Evolutionary conservation across 805 yeast genomes (phyloP), one percentile per base, ranked within the genome.

Genomic region (Schizosaccharomyces osmophilus): DNA sequence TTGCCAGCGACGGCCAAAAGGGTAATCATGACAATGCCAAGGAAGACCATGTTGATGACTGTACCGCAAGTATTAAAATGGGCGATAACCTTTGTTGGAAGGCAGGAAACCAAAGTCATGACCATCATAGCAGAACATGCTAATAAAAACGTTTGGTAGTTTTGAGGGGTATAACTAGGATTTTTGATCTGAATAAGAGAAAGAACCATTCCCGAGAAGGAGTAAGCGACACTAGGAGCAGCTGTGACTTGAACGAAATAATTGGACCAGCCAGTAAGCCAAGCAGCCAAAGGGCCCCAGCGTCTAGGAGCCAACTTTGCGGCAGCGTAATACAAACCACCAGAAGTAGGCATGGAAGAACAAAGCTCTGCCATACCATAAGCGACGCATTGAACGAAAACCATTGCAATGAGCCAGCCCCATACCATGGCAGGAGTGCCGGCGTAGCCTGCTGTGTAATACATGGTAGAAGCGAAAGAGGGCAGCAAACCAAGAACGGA

Each of bases 311-410:
- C 78, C 64, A 82, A 71, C 15, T 8, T 64, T n/a, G 80, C 75
- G 1, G 82, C 81, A 61, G 86, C 84, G 66, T 82, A 82, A 59
- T 83, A 84, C 4, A 83, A 75, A 59, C 86, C 86, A 31, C 84
- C 79, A 13, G 82, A 74, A 4, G 84, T 81, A 48, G 86, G 86
- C 72, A 80, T 79, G 5, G 84, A 80, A 36, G 80, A 75, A 4
- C 83, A 77, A 32, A 82, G 73, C 66, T 82, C 86, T 0, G 84
- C 84, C 78, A 82, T 74, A 19, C 82, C 76, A 48, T 75, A 71
- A 11, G 84, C 84, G 58, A 82, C 84, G 3, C 77, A 73, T 59
- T 78, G 73, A 61, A 82, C 75, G 41, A 82, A 79, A 22, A 75
- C 61, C 72, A 79, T 73, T 43, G 82, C 82, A n/a, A 80, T 68